phyloP scores from a whole-genome alignment of 331 rosid genomes.

The Stylosanthes scabra region DNA sequence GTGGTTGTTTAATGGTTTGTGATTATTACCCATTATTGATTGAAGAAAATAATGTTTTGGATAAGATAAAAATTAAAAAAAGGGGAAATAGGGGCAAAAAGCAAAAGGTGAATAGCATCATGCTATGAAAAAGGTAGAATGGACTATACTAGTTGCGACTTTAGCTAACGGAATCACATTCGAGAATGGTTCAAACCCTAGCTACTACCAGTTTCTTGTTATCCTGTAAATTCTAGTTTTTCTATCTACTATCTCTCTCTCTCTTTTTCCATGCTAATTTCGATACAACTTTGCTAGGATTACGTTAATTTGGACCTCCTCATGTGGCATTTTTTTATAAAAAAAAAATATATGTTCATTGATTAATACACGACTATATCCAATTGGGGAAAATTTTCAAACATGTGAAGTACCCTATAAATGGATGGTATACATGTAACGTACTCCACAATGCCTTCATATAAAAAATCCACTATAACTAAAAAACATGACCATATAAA shows the following conservation, averaged over 20 bases:
- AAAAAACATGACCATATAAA: background rate
- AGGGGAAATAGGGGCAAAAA: background rate
- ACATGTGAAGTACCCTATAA: background rate
- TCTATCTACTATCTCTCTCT: background rate
- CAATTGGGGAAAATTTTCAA: constrained; percentile 1
- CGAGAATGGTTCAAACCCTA: constrained; percentile 36
- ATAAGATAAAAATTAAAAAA: background rate
- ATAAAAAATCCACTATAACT: background rate
- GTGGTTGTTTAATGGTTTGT: background rate
- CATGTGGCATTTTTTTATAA: background rate
- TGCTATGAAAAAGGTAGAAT: background rate
- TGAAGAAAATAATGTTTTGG: background rate
- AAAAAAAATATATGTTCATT: background rate
- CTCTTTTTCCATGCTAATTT: constrained; percentile 18
- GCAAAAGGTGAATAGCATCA: constrained; percentile 26
- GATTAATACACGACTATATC: background rate
- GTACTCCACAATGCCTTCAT: background rate
- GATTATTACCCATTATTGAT: background rate
- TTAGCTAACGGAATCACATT: constrained; percentile 40
- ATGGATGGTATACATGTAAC: background rate
- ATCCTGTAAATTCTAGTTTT: constrained; percentile 1
- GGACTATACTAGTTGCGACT: constrained; percentile 22
- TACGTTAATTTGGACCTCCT: constrained; percentile 7
- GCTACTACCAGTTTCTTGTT: constrained; percentile 31
- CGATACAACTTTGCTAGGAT: constrained; percentile 5